phyloP scores from a whole-genome alignment of 768 basidiomycete species.

The Mycena filopes region DNA sequence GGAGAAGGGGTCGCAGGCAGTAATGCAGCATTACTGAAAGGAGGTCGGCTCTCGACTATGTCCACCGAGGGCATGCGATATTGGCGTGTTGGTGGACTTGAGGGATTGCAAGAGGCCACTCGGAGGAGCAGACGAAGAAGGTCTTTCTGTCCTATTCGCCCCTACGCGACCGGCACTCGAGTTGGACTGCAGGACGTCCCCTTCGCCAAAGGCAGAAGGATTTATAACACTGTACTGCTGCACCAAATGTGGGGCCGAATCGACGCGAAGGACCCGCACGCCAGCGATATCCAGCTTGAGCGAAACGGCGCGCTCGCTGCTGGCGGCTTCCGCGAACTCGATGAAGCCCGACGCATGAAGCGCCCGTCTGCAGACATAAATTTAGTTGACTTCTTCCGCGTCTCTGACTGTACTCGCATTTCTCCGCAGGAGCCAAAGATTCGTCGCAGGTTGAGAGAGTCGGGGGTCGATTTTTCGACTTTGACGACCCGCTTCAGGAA shows the following conservation, averaged over 20 bases:
- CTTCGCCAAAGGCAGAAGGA: constrained; percentile 27
- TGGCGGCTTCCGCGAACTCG: constrained; percentile 31
- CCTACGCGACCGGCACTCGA: constrained; percentile 2
- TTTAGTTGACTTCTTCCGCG: neutral
- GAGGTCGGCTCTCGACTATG: neutral
- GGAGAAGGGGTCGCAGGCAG: neutral
- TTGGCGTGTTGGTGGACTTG: constrained; percentile 18
- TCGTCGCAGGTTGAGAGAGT: constrained; percentile 26
- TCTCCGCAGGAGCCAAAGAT: constrained; percentile 28
- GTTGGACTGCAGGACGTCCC: constrained; percentile 11
- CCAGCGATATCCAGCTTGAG: constrained; percentile 35
- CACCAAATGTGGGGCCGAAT: constrained; percentile 32
- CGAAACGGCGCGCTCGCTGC: constrained; percentile 38
- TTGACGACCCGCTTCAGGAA: constrained; percentile 40
- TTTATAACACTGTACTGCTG: constrained; percentile 32
- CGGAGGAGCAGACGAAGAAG: constrained; percentile 7
- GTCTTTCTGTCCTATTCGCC: neutral
- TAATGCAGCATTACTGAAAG: neutral
- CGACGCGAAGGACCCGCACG: constrained; percentile 35
- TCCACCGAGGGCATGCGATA: constrained; percentile 16
- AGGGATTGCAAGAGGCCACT: constrained; percentile 25
- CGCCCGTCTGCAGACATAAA: constrained; percentile 21
- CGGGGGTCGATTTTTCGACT: constrained; percentile 35
- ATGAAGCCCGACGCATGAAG: constrained; percentile 33
- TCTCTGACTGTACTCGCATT: constrained; percentile 12